These are phyloP conservation scores for Pseudogymnoascus sp. DNA, from an alignment of 2,329 filamentous ascomycete genomes.

Conservation along the genomic window DNA sequence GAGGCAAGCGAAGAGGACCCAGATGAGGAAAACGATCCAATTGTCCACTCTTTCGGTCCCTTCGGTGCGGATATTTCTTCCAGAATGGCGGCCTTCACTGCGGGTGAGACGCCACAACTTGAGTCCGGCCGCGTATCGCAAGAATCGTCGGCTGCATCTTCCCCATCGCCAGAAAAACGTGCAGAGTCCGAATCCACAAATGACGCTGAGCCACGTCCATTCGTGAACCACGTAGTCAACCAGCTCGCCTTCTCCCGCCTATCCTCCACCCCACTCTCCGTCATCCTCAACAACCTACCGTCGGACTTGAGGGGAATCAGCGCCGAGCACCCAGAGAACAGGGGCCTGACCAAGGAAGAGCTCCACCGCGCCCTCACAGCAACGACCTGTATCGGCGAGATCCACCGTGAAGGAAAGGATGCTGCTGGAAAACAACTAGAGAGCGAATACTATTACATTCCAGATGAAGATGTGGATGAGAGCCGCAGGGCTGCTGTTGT, in stretches of 20 bases:
- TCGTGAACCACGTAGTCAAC: conserved; percentile 85
- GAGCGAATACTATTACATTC: conserved; percentile 94
- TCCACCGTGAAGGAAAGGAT: conserved; percentile 85
- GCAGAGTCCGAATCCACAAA: conserved; percentile 26
- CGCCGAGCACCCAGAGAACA: conserved; percentile 28
- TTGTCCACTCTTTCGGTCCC: conserved; percentile 85
- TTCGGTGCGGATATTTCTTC: conserved; percentile 80
- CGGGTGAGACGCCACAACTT: conserved; percentile 37
- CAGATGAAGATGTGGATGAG: conserved; percentile 74
- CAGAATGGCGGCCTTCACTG: conserved; percentile 68
- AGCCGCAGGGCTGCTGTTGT: conserved; percentile 74
- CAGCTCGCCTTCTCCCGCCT: conserved; percentile 92
- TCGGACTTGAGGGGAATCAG: conserved; percentile 43
- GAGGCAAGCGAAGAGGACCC: conserved; percentile 57
- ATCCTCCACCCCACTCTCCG: conserved; percentile 82
- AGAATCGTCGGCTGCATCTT: conserved; percentile 20
- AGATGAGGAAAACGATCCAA: conserved; percentile 89
- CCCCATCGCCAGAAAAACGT: conserved; percentile 15
- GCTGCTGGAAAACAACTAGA: conserved; percentile 88
- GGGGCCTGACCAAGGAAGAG: conserved; percentile 47
- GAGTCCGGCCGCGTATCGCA: conserved; percentile 13
- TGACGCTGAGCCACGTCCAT: conserved; percentile 32
- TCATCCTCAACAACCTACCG: conserved; percentile 81
- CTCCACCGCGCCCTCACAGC: conserved; percentile 65
- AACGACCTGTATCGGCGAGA: conserved; percentile 76